Base-by-base conservation (phyloP, 352 stramenopile genomes). In the Bremia lactucae region DNA sequence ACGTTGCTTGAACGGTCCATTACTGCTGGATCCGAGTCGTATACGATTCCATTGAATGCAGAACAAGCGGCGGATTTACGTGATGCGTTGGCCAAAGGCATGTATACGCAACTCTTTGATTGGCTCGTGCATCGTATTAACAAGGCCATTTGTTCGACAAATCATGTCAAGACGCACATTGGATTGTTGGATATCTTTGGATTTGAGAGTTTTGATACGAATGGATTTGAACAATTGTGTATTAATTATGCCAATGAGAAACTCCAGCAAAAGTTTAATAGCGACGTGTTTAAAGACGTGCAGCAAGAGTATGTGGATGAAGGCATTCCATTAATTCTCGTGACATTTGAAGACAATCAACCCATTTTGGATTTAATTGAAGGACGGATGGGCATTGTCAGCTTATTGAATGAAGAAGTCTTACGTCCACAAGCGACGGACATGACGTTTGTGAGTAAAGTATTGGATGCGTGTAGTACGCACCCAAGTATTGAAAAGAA, bases 41-140 rank as follows among this genome's bases (percentile, higher is more conserved):
- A 96, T 65, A 91, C 80, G 19, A 96, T 89, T 84, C 67, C 82
- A 2, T 68, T 97, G 24, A 85, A 88, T 39, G 72, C 76, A 15
- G 85, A 72, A 68, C 73, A 96, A 53, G 94, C 93, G 0, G 55
- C 55, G 1, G 90, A 98, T 59, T 81, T 92, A 31, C 75, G 94
- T 13, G 93, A 98, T 58, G 88, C 92, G 4, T 68, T 98, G 24
- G 90, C 94, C n/a, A 98, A 98, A 72, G 72, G 94, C 22, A 83
- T 97, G 33, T 98, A 98, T 68, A 95, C 82, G 5, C 87, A 91
- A 55, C 57, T 98, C 5, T 98, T 99, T 55, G 66, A 97, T 46
- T 98, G 92, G 94, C 70, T 99, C 21, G 91, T 98, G 42, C 69
- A 89, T 55, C 65, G 71, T 24, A 75, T 87, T 40, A 87, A 87